A percentile compares a stretch with the other conserved stretches of the same genome.
Conservation (phyloP, 2,329 filamentous ascomycete species). For the Chaetomiaceae sp. region DNA sequence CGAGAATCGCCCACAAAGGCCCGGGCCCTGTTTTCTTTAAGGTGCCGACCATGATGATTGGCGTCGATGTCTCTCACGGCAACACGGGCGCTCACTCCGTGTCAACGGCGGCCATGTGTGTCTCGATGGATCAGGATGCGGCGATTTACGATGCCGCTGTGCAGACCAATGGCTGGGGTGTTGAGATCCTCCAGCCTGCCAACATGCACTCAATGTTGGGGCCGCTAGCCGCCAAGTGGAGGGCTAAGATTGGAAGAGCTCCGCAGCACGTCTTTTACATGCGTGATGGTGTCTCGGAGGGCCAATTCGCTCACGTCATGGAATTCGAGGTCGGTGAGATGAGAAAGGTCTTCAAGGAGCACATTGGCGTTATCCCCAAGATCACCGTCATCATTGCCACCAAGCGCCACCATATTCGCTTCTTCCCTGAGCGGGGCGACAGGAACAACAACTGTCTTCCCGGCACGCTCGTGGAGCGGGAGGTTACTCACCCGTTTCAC, state of each 20-base stretch:
- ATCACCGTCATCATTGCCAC: constrained; percentile 85
- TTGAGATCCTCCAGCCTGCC: constrained; percentile 68
- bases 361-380: constrained; percentile 45
- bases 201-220: constrained; percentile 66
- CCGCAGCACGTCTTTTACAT: constrained; percentile 85
- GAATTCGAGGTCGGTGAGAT: constrained; percentile 72
- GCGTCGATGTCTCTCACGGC: constrained; percentile 85
- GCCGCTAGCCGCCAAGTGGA: constrained; percentile 63
- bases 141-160: constrained; percentile 74
- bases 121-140: constrained; percentile 67
- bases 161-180: constrained; percentile 76
- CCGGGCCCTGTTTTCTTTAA: constrained; percentile 40
- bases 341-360: constrained; percentile 52
- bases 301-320: constrained; percentile 76
- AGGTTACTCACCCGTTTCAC: constrained; percentile 86
- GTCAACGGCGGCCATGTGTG: constrained; percentile 84
- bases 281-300: constrained; percentile 86
- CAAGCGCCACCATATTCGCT: constrained; percentile 91
- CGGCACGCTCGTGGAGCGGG: constrained; percentile 80
- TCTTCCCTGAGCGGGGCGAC: constrained; percentile 74
- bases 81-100: constrained; percentile 61
- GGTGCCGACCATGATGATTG: constrained; percentile 74
- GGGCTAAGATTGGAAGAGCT: constrained; percentile 44
- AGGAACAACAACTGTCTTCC: constrained; percentile 77
- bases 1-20: constrained; percentile 36